Evolutionary conservation across 2,329 filamentous ascomycete genomes (phyloP).

Genomic region (Fusarium nanum): DNA sequence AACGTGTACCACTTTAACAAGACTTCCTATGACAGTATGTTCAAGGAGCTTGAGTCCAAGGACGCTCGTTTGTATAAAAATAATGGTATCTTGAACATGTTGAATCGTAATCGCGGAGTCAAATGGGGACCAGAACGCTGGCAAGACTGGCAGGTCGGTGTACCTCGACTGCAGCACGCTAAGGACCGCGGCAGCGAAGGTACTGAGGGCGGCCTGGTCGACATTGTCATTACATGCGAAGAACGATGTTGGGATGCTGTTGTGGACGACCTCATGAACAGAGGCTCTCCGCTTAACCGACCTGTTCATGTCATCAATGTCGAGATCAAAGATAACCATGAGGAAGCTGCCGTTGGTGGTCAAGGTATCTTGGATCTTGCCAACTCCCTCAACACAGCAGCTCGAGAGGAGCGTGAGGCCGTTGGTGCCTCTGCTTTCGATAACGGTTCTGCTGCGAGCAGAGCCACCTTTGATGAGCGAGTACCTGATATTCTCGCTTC

Average conservation of each 20-base stretch:
- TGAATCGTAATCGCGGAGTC: slow-evolving; percentile 88
- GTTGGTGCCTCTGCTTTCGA: slow-evolving; percentile 76
- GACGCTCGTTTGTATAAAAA: slow-evolving; percentile 88
- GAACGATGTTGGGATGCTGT: slow-evolving; percentile 99
- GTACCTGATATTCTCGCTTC: slow-evolving; percentile 91
- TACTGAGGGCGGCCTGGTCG: slow-evolving; percentile 88
- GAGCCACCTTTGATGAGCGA: slow-evolving; percentile 87
- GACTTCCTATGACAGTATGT: slow-evolving; percentile 95
- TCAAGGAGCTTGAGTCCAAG: slow-evolving; percentile 87
- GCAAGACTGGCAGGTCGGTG: slow-evolving; percentile 95
- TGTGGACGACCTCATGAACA: slow-evolving; percentile 88
- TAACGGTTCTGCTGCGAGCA: slow-evolving; percentile 71
- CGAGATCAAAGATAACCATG: slow-evolving; percentile 98
- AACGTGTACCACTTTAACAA: slow-evolving; percentile 99
- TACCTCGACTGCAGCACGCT: slow-evolving; percentile 81
- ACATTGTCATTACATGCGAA: slow-evolving; percentile 96
- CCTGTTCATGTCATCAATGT: slow-evolving; percentile 98
- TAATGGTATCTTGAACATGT: slow-evolving; percentile 96
- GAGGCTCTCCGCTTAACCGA: slow-evolving; percentile 87
- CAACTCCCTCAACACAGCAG: slow-evolving; percentile 82
- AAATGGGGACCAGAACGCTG: slow-evolving; percentile 97
- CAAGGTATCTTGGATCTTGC: slow-evolving; percentile 93
- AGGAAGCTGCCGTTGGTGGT: slow-evolving; percentile 92
- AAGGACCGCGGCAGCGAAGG: slow-evolving; percentile 82
- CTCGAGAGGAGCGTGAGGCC: slow-evolving; percentile 77